These are phyloP conservation scores for Nissolia schottii DNA, from an alignment of 306 rosid genomes.

Conservation along the genomic window DNA sequence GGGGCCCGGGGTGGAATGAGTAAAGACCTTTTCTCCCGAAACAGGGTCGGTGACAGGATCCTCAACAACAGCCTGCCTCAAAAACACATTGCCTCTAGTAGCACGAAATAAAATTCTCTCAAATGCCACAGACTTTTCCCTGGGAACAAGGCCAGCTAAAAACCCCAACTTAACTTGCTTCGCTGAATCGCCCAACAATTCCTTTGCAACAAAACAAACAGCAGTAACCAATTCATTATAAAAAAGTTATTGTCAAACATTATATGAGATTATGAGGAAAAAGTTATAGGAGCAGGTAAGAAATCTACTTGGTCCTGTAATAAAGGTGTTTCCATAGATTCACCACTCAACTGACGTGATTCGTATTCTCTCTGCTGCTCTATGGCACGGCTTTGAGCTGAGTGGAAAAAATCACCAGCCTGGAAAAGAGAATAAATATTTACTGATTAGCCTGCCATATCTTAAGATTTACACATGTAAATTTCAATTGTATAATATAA, in stretches of 20 bases:
- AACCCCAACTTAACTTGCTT: conserved; percentile 81
- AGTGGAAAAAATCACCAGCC: conserved; percentile 74
- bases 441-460: neutral
- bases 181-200: conserved; percentile 53
- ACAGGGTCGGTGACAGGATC: conserved; percentile 68
- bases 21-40: conserved; percentile 84
- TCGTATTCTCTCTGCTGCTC: conserved; percentile 70
- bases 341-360: conserved; percentile 46
- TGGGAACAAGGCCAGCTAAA: conserved; percentile 80
- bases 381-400: conserved; percentile 56
- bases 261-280: neutral
- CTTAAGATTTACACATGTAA: conserved; percentile 17
- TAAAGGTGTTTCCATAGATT: conserved; percentile 59
- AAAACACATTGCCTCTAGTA: conserved; percentile 87
- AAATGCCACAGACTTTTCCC: conserved; percentile 72
- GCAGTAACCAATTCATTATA: conserved; percentile 12
- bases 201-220: conserved; percentile 49
- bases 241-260: conserved; percentile 4
- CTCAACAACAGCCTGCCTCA: conserved; percentile 68
- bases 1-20: too few species aligned
- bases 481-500: neutral
- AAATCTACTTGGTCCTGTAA: conserved; percentile 63
- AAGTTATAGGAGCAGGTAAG: conserved; percentile 7
- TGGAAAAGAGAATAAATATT: conserved; percentile 34
- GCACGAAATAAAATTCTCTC: conserved; percentile 87